phyloP scores from a whole-genome alignment of 371 early-diverging fungal genomes.

The Mortierella sp. region DNA sequence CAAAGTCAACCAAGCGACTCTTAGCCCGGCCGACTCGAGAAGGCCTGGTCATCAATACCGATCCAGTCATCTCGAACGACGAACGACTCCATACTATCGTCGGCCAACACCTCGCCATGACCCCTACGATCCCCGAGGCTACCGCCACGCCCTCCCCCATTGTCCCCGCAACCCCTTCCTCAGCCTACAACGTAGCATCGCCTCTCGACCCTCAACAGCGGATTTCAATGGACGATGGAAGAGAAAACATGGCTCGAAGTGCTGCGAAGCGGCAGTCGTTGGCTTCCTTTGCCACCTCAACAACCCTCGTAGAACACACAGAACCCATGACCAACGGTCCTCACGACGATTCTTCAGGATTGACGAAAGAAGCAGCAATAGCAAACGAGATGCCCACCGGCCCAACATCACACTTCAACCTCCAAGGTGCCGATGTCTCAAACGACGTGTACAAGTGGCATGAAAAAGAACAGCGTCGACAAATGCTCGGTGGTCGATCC shows the following conservation, averaged over 20 bases:
- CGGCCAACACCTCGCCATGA: constrained; percentile 31
- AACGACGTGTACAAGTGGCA: constrained; percentile 74
- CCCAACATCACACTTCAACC: constrained; percentile 40
- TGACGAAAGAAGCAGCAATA: neutral
- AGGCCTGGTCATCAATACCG: constrained; percentile 5
- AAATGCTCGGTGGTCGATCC: constrained; percentile 24
- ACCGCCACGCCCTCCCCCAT: neutral
- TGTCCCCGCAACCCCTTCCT: neutral
- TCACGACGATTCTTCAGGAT: neutral
- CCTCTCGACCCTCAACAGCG: neutral
- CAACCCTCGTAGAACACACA: neutral
- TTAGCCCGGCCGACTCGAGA: neutral
- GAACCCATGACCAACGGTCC: neutral
- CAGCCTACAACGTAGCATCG: neutral
- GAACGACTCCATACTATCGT: constrained; percentile 38
- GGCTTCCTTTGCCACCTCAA: neutral
- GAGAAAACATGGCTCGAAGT: neutral
- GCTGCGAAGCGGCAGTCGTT: neutral
- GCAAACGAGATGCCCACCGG: neutral
- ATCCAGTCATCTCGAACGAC: neutral
- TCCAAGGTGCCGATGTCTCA: constrained; percentile 65
- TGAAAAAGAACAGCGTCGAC: constrained; percentile 27
- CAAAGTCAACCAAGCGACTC: constrained; percentile 23
- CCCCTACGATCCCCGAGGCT: constrained; percentile 11
- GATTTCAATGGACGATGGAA: neutral